Conservation (phyloP, 306 rosid species). For the Alnus glutinosa region DNA sequence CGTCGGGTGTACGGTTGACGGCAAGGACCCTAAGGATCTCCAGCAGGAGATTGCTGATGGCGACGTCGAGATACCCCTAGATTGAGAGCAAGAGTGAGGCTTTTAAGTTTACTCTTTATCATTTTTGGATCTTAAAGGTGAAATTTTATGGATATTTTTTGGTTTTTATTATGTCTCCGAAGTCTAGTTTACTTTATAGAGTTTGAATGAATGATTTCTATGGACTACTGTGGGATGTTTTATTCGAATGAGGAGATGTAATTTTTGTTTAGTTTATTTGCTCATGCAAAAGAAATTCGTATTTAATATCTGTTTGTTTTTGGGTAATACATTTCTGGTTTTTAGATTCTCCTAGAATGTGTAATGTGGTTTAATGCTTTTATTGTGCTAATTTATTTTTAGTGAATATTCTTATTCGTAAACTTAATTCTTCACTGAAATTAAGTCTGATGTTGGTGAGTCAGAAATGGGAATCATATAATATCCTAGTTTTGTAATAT, state of each 20-base stretch:
- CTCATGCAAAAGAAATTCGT: too few relatives aligned
- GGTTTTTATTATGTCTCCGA: background rate
- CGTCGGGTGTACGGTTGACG: slow-evolving; percentile 84
- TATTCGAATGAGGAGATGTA: background rate
- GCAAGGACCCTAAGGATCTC: slow-evolving; percentile 76
- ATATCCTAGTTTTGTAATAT: background rate
- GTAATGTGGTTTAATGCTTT: too few relatives aligned
- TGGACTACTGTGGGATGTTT: background rate
- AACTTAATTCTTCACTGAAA: background rate
- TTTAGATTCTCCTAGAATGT: too few relatives aligned
- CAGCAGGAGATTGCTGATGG: slow-evolving; percentile 78
- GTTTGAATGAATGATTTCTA: background rate
- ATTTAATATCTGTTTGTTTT: too few relatives aligned
- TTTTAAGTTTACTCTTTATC: slow-evolving; percentile 7
- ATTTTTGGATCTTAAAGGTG: slow-evolving; percentile 31
- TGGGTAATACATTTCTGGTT: too few relatives aligned
- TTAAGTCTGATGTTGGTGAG: background rate
- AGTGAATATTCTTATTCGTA: too few relatives aligned
- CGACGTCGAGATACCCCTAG: slow-evolving; percentile 66
- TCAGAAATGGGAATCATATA: background rate
- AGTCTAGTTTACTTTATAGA: background rate
- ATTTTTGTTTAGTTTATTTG: background rate
- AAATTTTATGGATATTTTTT: background rate
- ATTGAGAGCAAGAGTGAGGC: slow-evolving; percentile 28
- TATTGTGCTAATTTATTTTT: too few relatives aligned